Percentiles rank a stretch among this genome's conserved stretches.
phyloP scores from a whole-genome alignment of 108 stramenopile species.

The Skeletonema marinoi region DNA sequence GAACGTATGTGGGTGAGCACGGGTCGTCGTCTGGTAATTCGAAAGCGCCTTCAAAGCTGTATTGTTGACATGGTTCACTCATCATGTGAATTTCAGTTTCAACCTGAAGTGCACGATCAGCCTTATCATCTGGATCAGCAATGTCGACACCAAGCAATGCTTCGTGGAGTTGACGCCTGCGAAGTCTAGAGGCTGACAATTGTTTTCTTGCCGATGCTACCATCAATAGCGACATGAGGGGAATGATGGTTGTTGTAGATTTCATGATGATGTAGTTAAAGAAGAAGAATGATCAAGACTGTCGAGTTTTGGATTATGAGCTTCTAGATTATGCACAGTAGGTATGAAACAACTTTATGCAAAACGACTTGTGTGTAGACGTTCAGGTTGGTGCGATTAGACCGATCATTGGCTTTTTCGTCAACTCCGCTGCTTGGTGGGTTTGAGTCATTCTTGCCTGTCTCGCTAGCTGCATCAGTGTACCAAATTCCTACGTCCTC shows the following conservation, averaged over 20 bases:
- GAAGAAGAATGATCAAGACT: not conserved
- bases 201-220: not conserved
- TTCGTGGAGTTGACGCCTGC: not conserved
- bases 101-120: not conserved
- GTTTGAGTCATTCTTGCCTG: not conserved
- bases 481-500: not conserved
- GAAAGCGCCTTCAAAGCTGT: not conserved
- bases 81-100: not conserved
- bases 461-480: too few species aligned
- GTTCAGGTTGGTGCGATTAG: too few species aligned
- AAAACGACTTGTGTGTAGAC: too few species aligned
- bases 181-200: not conserved
- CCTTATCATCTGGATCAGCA: not conserved
- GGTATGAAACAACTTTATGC: too few species aligned
- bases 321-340: too few species aligned
- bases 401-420: too few species aligned
- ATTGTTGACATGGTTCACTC: not conserved
- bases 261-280: not conserved
- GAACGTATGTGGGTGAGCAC: not conserved
- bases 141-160: not conserved
- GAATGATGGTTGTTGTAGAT: not conserved
- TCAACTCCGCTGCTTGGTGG: not conserved
- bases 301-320: too few species aligned
- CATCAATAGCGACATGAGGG: not conserved
- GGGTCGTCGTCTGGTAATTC: not conserved